Base-by-base conservation (phyloP, 2,329 filamentous ascomycete species). In the Colletotrichum camelliae region DNA sequence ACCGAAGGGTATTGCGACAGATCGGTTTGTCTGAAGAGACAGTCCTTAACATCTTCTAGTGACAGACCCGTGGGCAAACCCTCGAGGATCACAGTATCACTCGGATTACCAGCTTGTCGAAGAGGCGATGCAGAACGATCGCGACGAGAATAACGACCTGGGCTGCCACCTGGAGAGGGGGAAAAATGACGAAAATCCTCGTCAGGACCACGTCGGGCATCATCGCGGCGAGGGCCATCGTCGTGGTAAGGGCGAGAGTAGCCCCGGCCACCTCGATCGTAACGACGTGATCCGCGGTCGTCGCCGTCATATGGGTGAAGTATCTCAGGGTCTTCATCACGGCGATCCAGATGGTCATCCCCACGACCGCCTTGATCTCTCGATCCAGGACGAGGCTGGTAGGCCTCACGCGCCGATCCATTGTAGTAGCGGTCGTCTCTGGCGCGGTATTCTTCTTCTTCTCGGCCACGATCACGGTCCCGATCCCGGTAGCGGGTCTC, bases 31-130 rank as follows among this genome's bases (percentile, higher is more conserved):
- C 77, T 81, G 13, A 85, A 72, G 16, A 87, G 79, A 58, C 80
- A 82, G 24, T 86, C 83, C 37, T 84, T 84, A 86, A 91, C 89
- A 84, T 90, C 88, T 81, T 86, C 85, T 81, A 88, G 84, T 74
- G 87, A 87, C 75, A 90, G 84, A 71, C 86, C 86, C 73, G 84
- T 81, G 37, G 89, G 88, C 71, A 91, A 79, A 70, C 89, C 89
- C 79, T 92, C 90, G 58, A 92, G 83, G 69, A 91, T 90, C 67
- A 91, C 84, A 39, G 88, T 90, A 77, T 89, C 86, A 77, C 85
- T 89, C 37, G 88, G 88, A 73, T 79, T 80, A 65, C 86, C 86
- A 33, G 85, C 84, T 62, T 86, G 84, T 65, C 81, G 82, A 39
- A 77, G 81, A 39, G 81, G 85, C 77, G 77, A 77, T 75, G 68